phyloP scores from a whole-genome alignment of 768 basidiomycete genomes.

The Boletales sp. region DNA sequence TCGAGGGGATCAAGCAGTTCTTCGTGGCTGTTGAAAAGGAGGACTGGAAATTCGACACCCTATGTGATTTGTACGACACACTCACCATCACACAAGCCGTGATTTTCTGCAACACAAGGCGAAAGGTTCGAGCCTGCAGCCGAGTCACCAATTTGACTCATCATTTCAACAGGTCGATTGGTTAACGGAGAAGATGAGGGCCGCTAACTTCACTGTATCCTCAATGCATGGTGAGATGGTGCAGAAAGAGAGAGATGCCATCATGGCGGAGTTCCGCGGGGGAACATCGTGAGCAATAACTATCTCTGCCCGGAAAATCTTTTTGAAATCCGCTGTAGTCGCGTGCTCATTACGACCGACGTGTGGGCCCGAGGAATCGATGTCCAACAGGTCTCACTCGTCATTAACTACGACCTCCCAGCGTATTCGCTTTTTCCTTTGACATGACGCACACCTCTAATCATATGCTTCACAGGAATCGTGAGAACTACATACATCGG shows the following conservation, averaged over 20 bases:
- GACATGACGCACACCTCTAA: slow-evolving; percentile 11
- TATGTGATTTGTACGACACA: slow-evolving; percentile 97
- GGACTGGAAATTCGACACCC: slow-evolving; percentile 99
- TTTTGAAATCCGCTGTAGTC: slow-evolving; percentile 41
- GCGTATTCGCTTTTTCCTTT: slow-evolving; percentile 51
- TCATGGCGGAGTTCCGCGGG: slow-evolving; percentile 95
- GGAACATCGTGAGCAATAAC: slow-evolving; percentile 72
- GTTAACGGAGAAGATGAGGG: slow-evolving; percentile 98
- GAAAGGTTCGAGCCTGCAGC: slow-evolving; percentile 62
- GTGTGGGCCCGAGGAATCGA: slow-evolving; percentile 99
- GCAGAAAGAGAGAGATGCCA: slow-evolving; percentile 91
- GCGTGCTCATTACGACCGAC: slow-evolving; percentile 93
- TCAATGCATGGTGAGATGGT: slow-evolving; percentile 97
- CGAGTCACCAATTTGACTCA: slow-evolving; percentile 6
- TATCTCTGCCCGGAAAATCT: slow-evolving; percentile 1
- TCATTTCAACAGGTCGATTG: slow-evolving; percentile 73
- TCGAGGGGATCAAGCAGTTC: slow-evolving; percentile 95
- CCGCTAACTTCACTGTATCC: slow-evolving; percentile 98
- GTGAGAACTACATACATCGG: slow-evolving; percentile 99
- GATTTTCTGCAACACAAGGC: slow-evolving; percentile 97
- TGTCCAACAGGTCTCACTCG: slow-evolving; percentile 95
- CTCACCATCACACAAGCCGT: slow-evolving; percentile 99
- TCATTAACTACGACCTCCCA: slow-evolving; percentile 96
- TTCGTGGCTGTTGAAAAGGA: slow-evolving; percentile 99
- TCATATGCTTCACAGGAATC: slow-evolving; percentile 52